Base-by-base conservation (phyloP, 2,329 filamentous ascomycete species). In the Arthrobotrys megalospora region DNA sequence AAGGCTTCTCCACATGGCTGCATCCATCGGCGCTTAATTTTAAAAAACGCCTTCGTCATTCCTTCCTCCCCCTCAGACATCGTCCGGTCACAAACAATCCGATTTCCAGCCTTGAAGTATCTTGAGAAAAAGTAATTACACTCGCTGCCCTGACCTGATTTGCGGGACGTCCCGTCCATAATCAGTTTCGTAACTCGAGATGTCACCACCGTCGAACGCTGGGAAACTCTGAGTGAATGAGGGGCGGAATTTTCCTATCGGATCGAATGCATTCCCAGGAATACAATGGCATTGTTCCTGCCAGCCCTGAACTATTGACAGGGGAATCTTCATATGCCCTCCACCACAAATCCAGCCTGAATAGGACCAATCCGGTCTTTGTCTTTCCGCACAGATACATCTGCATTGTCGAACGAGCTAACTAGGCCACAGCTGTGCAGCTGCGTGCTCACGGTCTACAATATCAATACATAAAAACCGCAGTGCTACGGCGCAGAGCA, bases 1-100 rank as follows among this genome's bases (percentile, higher is more conserved):
- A 60, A 28, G 55, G 2, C 55, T 60, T 60, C 55, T 60, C 55
- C 55, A 60, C 55, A 60, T 60, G 55, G 55, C 55, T 60, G 55
- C 36, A 60, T 43, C 55, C 55, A 60, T 60, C 55, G 36, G 55
- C 55, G 55, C 55, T 60, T 60, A 60, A 60, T 43, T 60, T 60
- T 60, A 60, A 60, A 34, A 55, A 24, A 38, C 12, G 32, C 28
- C 28, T 21, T 21, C 6, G 12, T 53, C 28, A 53, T 16, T 24
- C 50, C 12, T 2, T 14, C 34, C 14, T 53, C 14, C 50, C 50
- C 8, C 52, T 58, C 34, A 58, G 5, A 19, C 36, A 43, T 60
- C 36, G 55, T 60, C 55, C 36, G 16, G 36, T 60, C 36, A 60
- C 36, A 43, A 43, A 43, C 55, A 60, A 60, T 60, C 36, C 55